These are phyloP conservation scores for Fusarium marasasianum DNA, from an alignment of 2,329 filamentous ascomycete genomes.

Conservation along the genomic window DNA sequence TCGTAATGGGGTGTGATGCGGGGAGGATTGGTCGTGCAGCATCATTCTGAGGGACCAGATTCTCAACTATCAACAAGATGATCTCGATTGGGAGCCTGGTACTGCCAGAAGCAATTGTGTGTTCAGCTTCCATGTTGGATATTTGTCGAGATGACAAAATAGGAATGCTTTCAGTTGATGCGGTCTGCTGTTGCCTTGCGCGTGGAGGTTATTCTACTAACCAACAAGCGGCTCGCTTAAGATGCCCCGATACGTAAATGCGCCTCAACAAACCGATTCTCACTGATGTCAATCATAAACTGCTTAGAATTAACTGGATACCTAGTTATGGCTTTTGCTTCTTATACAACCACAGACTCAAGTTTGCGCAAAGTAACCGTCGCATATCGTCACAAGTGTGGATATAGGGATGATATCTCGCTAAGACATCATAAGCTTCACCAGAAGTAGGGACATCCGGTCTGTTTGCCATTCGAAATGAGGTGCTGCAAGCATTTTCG, in stretches of 20 bases:
- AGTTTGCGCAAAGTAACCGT: fast-evolving
- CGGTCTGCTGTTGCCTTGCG: not conserved
- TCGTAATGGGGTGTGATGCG: constrained; percentile 1
- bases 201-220: not conserved
- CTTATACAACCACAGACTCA: too few relatives aligned
- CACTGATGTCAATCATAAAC: not conserved
- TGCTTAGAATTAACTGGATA: too few relatives aligned
- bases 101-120: fast-evolving
- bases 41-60: not conserved
- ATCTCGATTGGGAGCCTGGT: constrained; percentile 5
- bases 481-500: fast-evolving
- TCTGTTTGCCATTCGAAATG: not conserved
- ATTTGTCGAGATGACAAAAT: not conserved
- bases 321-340: not conserved
- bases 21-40: not conserved
- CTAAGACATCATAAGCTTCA: not conserved
- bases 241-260: not conserved
- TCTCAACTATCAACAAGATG: constrained; percentile 19
- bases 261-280: not conserved
- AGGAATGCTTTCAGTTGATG: not conserved
- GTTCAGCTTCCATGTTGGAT: not conserved
- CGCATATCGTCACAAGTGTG: not conserved
- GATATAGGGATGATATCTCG: fast-evolving
- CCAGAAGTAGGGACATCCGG: not conserved
- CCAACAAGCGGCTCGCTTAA: not conserved